Conservation (phyloP, 257 asterid species). For the Plantago ovata region DNA sequence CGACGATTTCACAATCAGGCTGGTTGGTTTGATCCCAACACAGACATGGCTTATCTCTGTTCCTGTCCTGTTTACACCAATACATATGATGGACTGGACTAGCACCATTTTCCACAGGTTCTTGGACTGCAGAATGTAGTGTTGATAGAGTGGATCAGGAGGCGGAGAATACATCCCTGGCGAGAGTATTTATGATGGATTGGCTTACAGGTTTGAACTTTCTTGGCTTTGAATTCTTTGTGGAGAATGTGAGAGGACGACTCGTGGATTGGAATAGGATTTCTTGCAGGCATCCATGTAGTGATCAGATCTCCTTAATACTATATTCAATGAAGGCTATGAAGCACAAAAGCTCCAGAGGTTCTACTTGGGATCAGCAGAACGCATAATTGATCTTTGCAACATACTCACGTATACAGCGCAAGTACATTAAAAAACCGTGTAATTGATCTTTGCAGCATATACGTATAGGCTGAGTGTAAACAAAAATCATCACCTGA, state of each 20-base stretch:
- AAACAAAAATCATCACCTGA: no score
- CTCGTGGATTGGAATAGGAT: constrained; percentile 30
- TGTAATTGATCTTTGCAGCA: no score
- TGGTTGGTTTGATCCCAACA: constrained; percentile 39
- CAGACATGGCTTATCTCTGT: constrained; percentile 25
- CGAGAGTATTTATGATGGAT: constrained; percentile 29
- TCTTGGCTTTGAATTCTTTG: constrained; percentile 39
- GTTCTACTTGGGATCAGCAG: no score
- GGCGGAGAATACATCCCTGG: constrained; percentile 29
- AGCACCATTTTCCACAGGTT: constrained; percentile 2
- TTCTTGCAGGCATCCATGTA: constrained; percentile 34
- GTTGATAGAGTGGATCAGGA: constrained; percentile 25
- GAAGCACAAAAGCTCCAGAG: no score
- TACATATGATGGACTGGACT: constrained; percentile 28
- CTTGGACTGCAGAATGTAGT: constrained; percentile 12
- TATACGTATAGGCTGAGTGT: no score
- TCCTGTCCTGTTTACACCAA: constrained; percentile 32
- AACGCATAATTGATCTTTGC: no score
- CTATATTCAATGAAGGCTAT: no score
- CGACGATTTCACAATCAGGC: constrained; percentile 23
- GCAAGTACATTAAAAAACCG: no score
- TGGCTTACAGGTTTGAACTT: constrained; percentile 39
- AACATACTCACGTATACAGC: no score
- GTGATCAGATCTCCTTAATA: no score
- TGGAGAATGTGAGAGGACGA: constrained; percentile 40